Percentiles rank a stretch among this genome's conserved stretches.
These are phyloP conservation scores for Cystofilobasidium bisporidii DNA, from an alignment of 768 basidiomycete genomes.

Conservation along the genomic window DNA sequence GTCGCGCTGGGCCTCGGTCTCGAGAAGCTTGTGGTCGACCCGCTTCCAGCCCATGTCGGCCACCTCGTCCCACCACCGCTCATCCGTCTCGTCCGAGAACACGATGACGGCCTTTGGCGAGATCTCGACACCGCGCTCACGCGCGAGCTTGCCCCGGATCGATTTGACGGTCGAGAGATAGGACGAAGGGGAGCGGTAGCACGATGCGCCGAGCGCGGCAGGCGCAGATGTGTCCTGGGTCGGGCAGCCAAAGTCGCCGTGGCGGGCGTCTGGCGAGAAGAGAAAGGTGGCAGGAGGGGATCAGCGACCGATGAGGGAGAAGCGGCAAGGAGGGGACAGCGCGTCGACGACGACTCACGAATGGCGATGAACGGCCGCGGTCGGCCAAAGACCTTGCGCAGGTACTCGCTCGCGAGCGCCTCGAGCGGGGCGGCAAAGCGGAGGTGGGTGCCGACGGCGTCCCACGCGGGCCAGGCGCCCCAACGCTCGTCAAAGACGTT, in stretches of 20 bases:
- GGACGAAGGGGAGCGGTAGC: not conserved
- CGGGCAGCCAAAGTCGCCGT: slow-evolving; percentile 11
- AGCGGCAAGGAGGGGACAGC: not conserved
- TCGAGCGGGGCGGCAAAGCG: slow-evolving; percentile 7
- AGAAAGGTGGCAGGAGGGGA: too few species aligned
- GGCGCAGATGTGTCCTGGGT: not conserved
- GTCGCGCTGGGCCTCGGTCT: not conserved
- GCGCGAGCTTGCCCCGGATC: not conserved
- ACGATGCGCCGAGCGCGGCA: not conserved
- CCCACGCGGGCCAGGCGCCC: slow-evolving; percentile 13
- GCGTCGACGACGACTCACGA: not conserved
- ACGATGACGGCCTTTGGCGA: not conserved
- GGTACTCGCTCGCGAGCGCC: slow-evolving; percentile 3
- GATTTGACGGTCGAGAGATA: slow-evolving; percentile 2
- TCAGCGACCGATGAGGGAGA: not conserved
- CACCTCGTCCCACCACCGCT: slow-evolving; percentile 12
- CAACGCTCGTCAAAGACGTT: slow-evolving; percentile 18
- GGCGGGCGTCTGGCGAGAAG: slow-evolving; percentile 1
- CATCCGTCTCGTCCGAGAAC: slow-evolving; percentile 13
- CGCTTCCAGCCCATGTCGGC: slow-evolving; percentile 11
- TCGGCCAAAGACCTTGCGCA: not conserved
- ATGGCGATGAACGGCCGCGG: not conserved
- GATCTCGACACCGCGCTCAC: not conserved
- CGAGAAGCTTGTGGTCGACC: not conserved
- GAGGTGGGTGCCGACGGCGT: not conserved